Conservation (phyloP, 2,329 filamentous ascomycete species). For the Colletotrichum liaoningense region DNA sequence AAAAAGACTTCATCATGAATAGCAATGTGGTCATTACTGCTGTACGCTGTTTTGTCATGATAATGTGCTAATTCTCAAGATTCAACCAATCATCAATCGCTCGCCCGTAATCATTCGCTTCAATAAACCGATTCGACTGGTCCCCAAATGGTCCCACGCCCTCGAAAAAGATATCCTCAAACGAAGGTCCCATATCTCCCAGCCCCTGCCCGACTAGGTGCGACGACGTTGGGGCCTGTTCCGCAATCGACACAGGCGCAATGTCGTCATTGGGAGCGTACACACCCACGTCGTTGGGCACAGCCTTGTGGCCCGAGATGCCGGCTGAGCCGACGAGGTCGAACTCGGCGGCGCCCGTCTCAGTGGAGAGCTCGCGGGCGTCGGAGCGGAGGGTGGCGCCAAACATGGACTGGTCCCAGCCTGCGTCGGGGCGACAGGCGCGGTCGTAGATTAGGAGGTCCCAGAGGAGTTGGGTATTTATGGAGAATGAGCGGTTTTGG, state of each 20-base stretch:
- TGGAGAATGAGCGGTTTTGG: constrained; percentile 39
- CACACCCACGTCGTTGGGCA: constrained; percentile 46
- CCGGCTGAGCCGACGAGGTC: constrained; percentile 51
- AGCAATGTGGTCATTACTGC: not conserved
- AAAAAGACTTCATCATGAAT: not conserved
- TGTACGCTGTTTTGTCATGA: not conserved
- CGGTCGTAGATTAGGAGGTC: constrained; percentile 50
- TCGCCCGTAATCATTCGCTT: constrained; percentile 48
- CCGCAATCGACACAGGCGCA: constrained; percentile 3
- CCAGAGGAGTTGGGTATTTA: constrained; percentile 49
- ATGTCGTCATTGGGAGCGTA: constrained; percentile 47
- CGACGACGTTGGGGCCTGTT: not conserved
- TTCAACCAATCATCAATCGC: constrained; percentile 50
- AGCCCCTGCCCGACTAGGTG: not conserved
- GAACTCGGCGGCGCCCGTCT: constrained; percentile 43
- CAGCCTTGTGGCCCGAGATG: constrained; percentile 50
- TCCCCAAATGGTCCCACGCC: constrained; percentile 37
- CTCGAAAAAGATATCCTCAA: constrained; percentile 38
- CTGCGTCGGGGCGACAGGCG: constrained; percentile 41
- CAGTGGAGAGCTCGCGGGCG: constrained; percentile 11
- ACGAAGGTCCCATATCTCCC: constrained; percentile 21
- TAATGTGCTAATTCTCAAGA: not conserved
- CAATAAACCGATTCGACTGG: constrained; percentile 45
- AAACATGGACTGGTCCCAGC: constrained; percentile 40
- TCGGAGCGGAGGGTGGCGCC: constrained; percentile 29